A percentile compares a stretch with the other conserved stretches of the same genome.
Evolutionary conservation across 352 stramenopile genomes (phyloP).

Genomic region (Aphanomyces invadans): DNA sequence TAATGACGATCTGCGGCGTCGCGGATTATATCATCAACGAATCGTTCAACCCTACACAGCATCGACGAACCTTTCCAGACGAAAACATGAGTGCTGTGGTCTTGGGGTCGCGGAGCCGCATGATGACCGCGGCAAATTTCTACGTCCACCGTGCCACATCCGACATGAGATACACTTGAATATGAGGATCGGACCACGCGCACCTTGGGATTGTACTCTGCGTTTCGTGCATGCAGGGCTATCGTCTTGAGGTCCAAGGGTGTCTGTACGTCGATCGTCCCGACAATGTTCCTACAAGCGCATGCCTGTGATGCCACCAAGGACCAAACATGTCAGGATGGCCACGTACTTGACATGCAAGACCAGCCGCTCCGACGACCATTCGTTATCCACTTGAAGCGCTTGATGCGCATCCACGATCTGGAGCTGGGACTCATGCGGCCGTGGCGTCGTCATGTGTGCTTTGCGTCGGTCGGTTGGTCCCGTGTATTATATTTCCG

Average conservation of each 20-base stretch:
- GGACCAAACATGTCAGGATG: not conserved
- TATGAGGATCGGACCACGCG: not conserved
- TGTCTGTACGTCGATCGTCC: slow-evolving; percentile 92
- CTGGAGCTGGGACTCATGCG: not conserved
- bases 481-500: not conserved
- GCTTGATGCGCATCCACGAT: slow-evolving; percentile 19
- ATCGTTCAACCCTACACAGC: not conserved
- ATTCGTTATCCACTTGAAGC: slow-evolving; percentile 20
- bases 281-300: slow-evolving; percentile 87
- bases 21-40: no score
- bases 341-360: slow-evolving; percentile 19
- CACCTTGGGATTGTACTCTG: slow-evolving; percentile 98
- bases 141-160: not conserved
- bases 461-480: not conserved
- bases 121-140: slow-evolving; percentile 95
- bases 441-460: not conserved
- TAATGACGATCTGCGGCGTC: slow-evolving; percentile 84
- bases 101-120: slow-evolving; percentile 93
- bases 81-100: slow-evolving; percentile 97
- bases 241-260: slow-evolving; percentile 96
- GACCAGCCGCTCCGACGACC: slow-evolving; percentile 1
- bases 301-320: not conserved
- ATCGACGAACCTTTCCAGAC: slow-evolving; percentile 81
- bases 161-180: not conserved
- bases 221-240: slow-evolving; percentile 94